Conservation (phyloP, 2,329 filamentous ascomycete genomes). For the Phoma sp. region DNA sequence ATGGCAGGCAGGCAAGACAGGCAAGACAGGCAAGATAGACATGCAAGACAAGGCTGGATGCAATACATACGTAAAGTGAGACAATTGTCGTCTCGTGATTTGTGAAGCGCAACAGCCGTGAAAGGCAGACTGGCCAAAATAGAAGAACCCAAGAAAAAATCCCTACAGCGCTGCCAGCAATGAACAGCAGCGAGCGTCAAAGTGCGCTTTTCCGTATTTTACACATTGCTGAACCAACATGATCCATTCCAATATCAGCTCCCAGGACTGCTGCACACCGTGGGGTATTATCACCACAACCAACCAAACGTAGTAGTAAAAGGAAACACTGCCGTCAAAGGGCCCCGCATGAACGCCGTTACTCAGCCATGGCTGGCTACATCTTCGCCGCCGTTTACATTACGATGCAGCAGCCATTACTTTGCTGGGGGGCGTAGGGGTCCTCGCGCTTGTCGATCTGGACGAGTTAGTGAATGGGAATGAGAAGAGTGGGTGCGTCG, state of each 20-base stretch:
- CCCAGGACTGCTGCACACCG: constrained; percentile 40
- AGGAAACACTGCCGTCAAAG: constrained; percentile 48
- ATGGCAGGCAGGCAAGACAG: too few species aligned
- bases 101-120: constrained; percentile 34
- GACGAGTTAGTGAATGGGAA: constrained; percentile 23
- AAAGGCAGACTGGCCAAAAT: constrained; percentile 27
- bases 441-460: constrained; percentile 93
- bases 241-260: constrained; percentile 37
- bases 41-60: constrained; percentile 1
- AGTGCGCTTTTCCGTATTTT: constrained; percentile 45
- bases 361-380: constrained; percentile 45
- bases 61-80: constrained; percentile 26
- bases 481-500: not conserved
- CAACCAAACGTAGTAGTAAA: constrained; percentile 37
- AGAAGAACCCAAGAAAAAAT: constrained; percentile 32
- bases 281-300: constrained; percentile 50
- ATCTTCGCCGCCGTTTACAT: constrained; percentile 68
- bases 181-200: constrained; percentile 33
- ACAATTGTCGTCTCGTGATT: constrained; percentile 37
- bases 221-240: constrained; percentile 52
- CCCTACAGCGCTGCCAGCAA: constrained; percentile 39
- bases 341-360: constrained; percentile 49
- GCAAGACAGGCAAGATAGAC: too few species aligned
- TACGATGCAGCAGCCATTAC: constrained; percentile 89
- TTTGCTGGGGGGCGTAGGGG: constrained; percentile 96